Percentiles rank a stretch among this genome's conserved stretches.
These are phyloP conservation scores for Camellia oleifera DNA, from an alignment of 179 eudicot genomes.

Conservation along the genomic window DNA sequence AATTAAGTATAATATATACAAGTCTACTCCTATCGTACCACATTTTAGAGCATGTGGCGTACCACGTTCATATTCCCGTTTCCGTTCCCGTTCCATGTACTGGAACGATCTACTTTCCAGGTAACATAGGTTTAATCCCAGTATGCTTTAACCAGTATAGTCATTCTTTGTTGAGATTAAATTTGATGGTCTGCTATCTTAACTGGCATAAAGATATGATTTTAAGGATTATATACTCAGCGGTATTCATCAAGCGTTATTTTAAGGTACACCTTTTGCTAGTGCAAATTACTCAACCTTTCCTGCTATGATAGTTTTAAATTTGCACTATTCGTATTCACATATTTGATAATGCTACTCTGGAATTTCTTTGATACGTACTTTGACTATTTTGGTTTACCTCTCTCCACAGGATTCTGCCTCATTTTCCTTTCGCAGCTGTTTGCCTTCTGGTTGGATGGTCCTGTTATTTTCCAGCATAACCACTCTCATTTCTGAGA, in stretches of 20 bases:
- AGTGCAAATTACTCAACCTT: slow-evolving; percentile 8
- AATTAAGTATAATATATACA: too few species aligned
- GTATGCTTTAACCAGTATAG: neutral
- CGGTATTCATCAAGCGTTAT: slow-evolving; percentile 74
- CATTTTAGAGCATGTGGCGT: too few species aligned
- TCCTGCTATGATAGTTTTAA: neutral
- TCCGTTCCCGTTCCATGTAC: too few species aligned
- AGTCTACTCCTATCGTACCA: too few species aligned
- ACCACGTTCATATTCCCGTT: too few species aligned
- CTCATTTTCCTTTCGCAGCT: slow-evolving; percentile 66
- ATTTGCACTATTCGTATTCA: neutral
- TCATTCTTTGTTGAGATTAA: neutral
- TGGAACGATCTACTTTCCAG: too few species aligned
- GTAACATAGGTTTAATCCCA: neutral
- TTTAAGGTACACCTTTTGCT: slow-evolving; percentile 57
- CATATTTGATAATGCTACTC: neutral
- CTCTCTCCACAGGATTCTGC: slow-evolving; percentile 55
- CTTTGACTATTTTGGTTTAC: neutral
- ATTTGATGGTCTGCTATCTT: slow-evolving; percentile 34
- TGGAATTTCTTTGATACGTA: neutral
- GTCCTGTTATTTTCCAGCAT: slow-evolving; percentile 56
- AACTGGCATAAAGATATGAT: slow-evolving; percentile 72
- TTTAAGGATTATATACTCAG: slow-evolving; percentile 79
- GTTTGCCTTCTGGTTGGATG: slow-evolving; percentile 89
- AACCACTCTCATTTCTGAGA: slow-evolving; percentile 69